These are phyloP conservation scores for Pleurotus ostreatus DNA, from an alignment of 768 basidiomycete genomes.

Conservation along the genomic window DNA sequence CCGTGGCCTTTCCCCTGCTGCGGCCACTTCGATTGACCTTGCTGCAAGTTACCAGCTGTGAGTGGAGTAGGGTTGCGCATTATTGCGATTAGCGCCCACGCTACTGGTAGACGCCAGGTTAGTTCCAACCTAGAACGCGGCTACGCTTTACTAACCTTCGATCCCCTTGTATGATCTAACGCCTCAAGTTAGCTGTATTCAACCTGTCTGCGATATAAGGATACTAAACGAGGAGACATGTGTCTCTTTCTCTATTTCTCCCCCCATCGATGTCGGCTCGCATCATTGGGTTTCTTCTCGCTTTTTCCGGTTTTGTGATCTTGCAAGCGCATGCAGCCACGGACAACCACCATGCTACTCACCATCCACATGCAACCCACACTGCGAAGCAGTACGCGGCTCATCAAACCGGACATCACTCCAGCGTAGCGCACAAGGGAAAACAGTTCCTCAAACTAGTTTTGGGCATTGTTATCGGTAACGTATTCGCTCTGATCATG, in stretches of 20 bases:
- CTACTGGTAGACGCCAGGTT: no score
- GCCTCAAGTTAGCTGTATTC: neutral
- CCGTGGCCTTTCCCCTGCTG: no score
- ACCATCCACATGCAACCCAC: neutral
- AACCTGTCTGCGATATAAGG: neutral
- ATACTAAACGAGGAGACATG: neutral
- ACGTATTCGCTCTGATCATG: neutral
- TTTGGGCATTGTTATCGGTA: constrained; percentile 3
- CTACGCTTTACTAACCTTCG: no score
- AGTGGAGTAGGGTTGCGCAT: no score
- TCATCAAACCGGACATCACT: neutral
- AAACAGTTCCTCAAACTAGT: constrained; percentile 6
- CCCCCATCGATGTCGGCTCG: neutral
- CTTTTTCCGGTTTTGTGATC: neutral
- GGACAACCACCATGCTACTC: neutral
- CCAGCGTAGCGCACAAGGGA: neutral
- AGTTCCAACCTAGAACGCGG: no score
- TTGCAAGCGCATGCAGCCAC: neutral
- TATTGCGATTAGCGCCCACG: no score
- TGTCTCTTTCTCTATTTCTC: neutral
- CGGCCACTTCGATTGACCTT: no score
- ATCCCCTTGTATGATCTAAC: no score
- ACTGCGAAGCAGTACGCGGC: neutral
- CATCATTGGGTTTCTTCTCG: neutral
- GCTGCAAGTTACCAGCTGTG: no score